A percentile compares a stretch with the other conserved stretches of the same genome.
phyloP scores from a whole-genome alignment of 2,329 filamentous ascomycete species.

The Beauveria varroae region DNA sequence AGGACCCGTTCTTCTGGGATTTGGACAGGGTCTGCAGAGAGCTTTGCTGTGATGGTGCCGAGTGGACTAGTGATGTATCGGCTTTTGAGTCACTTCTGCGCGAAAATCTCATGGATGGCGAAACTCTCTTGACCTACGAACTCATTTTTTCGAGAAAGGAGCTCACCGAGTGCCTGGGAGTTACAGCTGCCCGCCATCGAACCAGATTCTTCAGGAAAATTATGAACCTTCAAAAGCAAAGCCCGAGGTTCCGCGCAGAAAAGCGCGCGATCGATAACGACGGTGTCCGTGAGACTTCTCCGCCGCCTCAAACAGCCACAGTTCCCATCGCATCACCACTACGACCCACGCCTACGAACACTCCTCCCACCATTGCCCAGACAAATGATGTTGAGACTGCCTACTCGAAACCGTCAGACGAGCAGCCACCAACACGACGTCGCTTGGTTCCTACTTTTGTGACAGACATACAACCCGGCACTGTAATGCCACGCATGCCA shows the following conservation, averaged over 20 bases:
- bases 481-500: constrained; percentile 7
- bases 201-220: constrained; percentile 52
- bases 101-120: constrained; percentile 58
- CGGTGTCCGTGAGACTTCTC: neutral
- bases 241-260: constrained; percentile 35
- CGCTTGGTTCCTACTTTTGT: constrained; percentile 20
- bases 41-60: constrained; percentile 49
- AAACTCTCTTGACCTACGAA: constrained; percentile 50
- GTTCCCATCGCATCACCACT: neutral
- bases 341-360: neutral
- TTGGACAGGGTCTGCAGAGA: constrained; percentile 58
- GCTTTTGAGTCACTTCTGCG: constrained; percentile 47
- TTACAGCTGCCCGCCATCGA: constrained; percentile 52
- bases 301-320: neutral
- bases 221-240: constrained; percentile 43
- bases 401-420: neutral
- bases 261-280: neutral
- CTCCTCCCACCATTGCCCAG: neutral
- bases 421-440: constrained; percentile 19
- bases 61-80: constrained; percentile 42
- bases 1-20: constrained; percentile 71
- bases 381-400: neutral
- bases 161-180: constrained; percentile 44
- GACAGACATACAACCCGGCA: constrained; percentile 15
- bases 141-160: constrained; percentile 44